These are phyloP conservation scores for Pseudocercospora crystallina DNA, from an alignment of 2,329 filamentous ascomycete species.

Conservation along the genomic window DNA sequence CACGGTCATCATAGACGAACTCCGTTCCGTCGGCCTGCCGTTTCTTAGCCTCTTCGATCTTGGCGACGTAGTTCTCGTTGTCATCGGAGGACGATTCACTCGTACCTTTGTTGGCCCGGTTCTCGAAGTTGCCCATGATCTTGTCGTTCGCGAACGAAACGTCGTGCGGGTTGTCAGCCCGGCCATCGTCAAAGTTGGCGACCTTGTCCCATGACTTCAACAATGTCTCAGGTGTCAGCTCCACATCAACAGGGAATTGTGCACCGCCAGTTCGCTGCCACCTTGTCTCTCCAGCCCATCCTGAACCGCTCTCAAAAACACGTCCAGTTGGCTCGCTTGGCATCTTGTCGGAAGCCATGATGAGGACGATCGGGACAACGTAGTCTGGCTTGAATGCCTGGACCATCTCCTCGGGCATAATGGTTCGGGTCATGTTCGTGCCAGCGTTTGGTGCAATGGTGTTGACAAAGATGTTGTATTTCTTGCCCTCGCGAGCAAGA, in stretches of 20 bases:
- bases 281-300: conserved; percentile 87
- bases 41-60: conserved; percentile 74
- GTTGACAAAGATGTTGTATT: conserved; percentile 98
- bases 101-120: conserved; percentile 66
- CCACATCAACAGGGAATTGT: conserved; percentile 84
- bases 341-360: conserved; percentile 82
- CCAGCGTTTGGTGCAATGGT: conserved; percentile 97
- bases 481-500: conserved; percentile 85
- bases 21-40: conserved; percentile 70
- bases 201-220: conserved; percentile 74
- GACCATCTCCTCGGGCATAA: conserved; percentile 95
- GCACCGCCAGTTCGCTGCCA: conserved; percentile 92
- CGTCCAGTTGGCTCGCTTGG: conserved; percentile 76
- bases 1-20: conserved; percentile 81
- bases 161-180: conserved; percentile 82
- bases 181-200: conserved; percentile 80
- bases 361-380: conserved; percentile 87
- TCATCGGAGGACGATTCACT: conserved; percentile 27
- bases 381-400: conserved; percentile 99
- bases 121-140: conserved; percentile 81
- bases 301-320: conserved; percentile 91
- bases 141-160: conserved; percentile 74
- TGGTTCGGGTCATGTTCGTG: conserved; percentile 88
- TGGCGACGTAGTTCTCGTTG: conserved; percentile 59
- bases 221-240: conserved; percentile 82